These are phyloP conservation scores for Colletotrichum liaoningense DNA, from an alignment of 2,329 filamentous ascomycete genomes.

Conservation along the genomic window DNA sequence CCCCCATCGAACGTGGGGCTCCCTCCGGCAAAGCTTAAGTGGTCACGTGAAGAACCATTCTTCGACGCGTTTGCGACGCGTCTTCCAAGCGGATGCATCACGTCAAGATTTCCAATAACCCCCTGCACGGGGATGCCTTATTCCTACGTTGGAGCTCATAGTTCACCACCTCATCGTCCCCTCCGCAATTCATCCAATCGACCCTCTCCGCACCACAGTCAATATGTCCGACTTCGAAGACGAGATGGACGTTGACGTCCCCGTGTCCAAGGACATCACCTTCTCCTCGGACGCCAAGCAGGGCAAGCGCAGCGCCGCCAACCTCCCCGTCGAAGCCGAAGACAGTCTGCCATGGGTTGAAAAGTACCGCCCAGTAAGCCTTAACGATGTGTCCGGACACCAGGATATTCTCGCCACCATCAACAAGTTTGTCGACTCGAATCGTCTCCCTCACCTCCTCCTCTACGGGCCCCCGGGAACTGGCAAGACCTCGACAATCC, in stretches of 20 bases:
- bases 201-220: background rate
- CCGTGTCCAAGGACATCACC: slow-evolving; percentile 59
- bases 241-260: slow-evolving; percentile 70
- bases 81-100: slow-evolving; percentile 9
- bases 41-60: slow-evolving; percentile 6
- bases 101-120: background rate
- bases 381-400: slow-evolving; percentile 94
- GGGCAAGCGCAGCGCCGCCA: slow-evolving; percentile 91
- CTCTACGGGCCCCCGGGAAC: slow-evolving; percentile 97
- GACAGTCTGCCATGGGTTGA: slow-evolving; percentile 98
- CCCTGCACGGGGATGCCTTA: background rate
- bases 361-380: slow-evolving; percentile 90
- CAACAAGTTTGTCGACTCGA: slow-evolving; percentile 96
- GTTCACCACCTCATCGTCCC: background rate
- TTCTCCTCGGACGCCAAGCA: slow-evolving; percentile 86
- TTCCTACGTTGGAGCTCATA: too few relatives aligned
- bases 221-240: slow-evolving; percentile 70
- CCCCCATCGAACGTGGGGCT: background rate
- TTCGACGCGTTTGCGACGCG: slow-evolving; percentile 29
- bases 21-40: slow-evolving; percentile 13
- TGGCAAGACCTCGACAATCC: slow-evolving; percentile 96
- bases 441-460: slow-evolving; percentile 93
- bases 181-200: background rate
- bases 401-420: slow-evolving; percentile 97
- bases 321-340: slow-evolving; percentile 92